These are phyloP conservation scores for Pachyrhizus erosus DNA, from an alignment of 306 rosid species.

Conservation along the genomic window DNA sequence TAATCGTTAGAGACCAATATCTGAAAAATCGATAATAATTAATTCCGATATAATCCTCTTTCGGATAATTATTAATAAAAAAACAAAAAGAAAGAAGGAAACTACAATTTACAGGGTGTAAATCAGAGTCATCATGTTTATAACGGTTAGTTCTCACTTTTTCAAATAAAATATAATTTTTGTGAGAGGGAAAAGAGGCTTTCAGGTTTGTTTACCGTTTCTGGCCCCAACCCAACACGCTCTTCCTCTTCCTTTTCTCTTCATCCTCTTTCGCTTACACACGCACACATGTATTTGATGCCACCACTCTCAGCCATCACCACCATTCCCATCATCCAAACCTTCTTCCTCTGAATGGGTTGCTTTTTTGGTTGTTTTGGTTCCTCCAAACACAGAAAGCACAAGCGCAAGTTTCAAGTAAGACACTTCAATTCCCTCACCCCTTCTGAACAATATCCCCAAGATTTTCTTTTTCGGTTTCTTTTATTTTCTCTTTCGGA, in stretches of 20 bases:
- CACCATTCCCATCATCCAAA: not conserved
- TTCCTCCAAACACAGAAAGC: slow-evolving; percentile 65
- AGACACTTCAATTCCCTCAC: not conserved
- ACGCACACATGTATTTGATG: slow-evolving; percentile 1
- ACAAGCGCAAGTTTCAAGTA: slow-evolving; percentile 56
- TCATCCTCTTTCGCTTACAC: not conserved
- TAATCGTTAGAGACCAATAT: not conserved
- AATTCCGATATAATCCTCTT: not conserved
- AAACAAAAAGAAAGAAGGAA: not conserved
- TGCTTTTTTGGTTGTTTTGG: slow-evolving; percentile 86
- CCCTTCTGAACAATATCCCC: not conserved
- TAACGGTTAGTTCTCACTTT: slow-evolving; percentile 66
- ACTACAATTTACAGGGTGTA: slow-evolving; percentile 54
- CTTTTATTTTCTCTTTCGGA: not conserved
- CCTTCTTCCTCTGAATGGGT: slow-evolving; percentile 58
- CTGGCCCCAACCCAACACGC: slow-evolving; percentile 48
- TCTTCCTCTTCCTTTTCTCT: slow-evolving; percentile 30
- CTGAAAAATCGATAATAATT: not conserved
- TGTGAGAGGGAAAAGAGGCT: not conserved
- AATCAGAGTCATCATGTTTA: slow-evolving; percentile 29
- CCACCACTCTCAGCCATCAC: not conserved
- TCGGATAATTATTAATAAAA: not conserved
- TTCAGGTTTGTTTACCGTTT: slow-evolving; percentile 55
- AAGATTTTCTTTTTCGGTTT: not conserved
- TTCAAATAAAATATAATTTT: slow-evolving; percentile 29